These are phyloP conservation scores for Gynostemma pentaphyllum DNA, from an alignment of 306 rosid species.

Conservation along the genomic window DNA sequence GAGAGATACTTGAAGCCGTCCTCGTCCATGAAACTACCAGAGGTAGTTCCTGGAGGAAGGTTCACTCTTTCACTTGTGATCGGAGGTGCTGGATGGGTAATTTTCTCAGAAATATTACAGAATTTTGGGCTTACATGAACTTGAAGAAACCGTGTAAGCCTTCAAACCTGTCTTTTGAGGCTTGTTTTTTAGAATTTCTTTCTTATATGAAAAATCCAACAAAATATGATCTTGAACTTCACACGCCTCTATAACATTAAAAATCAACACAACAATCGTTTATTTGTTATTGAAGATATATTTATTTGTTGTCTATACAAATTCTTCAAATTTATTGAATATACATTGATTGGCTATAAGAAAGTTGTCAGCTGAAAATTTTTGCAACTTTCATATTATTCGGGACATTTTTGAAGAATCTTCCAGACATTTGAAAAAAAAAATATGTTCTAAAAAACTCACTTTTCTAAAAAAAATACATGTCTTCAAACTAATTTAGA, in stretches of 20 bases:
- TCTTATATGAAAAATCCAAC: background rate
- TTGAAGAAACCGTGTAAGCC: too few relatives aligned
- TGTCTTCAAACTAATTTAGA: too few relatives aligned
- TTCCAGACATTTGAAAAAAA: too few relatives aligned
- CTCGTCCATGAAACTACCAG: conserved; percentile 30
- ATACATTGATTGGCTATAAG: too few relatives aligned
- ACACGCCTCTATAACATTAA: too few relatives aligned
- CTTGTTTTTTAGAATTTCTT: background rate
- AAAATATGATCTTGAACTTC: background rate
- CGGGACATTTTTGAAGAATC: too few relatives aligned
- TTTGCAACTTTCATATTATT: too few relatives aligned
- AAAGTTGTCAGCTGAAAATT: too few relatives aligned
- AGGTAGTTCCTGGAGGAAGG: conserved; percentile 75
- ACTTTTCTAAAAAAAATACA: too few relatives aligned
- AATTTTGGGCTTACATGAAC: conserved; percentile 32
- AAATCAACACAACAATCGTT: background rate
- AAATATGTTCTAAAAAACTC: too few relatives aligned
- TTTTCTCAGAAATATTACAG: conserved; percentile 45
- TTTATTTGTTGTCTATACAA: background rate
- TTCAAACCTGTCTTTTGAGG: background rate
- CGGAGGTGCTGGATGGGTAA: conserved; percentile 54
- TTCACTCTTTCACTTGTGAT: conserved; percentile 48
- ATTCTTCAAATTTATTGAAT: background rate
- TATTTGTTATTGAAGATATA: background rate
- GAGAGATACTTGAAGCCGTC: conserved; percentile 47